phyloP scores from a whole-genome alignment of 129 eudicot species.

The Sambucus nigra region DNA sequence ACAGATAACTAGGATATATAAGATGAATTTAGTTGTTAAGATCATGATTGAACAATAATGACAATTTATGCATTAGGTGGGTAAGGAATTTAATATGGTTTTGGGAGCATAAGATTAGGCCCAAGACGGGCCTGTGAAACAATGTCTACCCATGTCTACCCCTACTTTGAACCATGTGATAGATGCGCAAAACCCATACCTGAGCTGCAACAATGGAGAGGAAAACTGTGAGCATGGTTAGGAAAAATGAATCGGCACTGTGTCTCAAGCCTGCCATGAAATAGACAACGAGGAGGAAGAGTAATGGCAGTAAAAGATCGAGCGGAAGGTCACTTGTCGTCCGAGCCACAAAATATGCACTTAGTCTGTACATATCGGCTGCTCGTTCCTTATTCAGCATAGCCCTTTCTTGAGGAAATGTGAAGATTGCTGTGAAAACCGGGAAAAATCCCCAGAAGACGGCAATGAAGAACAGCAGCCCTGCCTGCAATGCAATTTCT shows the following conservation, averaged over 20 bases:
- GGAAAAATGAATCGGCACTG: slow-evolving; percentile 52
- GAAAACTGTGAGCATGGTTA: slow-evolving; percentile 67
- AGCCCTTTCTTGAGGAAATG: slow-evolving; percentile 97
- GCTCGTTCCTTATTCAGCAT: slow-evolving; percentile 89
- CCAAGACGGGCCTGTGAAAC: too few species aligned
- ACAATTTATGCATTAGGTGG: too few species aligned
- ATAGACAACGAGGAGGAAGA: slow-evolving; percentile 73
- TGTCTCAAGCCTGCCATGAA: slow-evolving; percentile 89
- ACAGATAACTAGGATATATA: too few species aligned
- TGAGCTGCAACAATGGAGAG: slow-evolving; percentile 95
- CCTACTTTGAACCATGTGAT: too few species aligned
- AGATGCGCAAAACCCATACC: slow-evolving; percentile 30
- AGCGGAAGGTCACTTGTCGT: slow-evolving; percentile 92
- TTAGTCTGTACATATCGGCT: slow-evolving; percentile 91
- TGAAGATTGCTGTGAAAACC: slow-evolving; percentile 89
- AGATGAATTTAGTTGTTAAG: too few species aligned
- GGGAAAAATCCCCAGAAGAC: slow-evolving; percentile 99
- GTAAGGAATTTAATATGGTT: too few species aligned
- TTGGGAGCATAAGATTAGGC: too few species aligned
- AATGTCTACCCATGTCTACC: too few species aligned
- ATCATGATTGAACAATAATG: too few species aligned
- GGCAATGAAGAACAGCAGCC: slow-evolving; percentile 83
- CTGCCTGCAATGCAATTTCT: slow-evolving; percentile 49
- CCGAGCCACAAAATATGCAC: slow-evolving; percentile 91
- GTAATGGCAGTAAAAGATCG: slow-evolving; percentile 78